These are phyloP conservation scores for Verticillium nonalfalfae DNA, from an alignment of 2,329 filamentous ascomycete genomes.

Conservation along the genomic window DNA sequence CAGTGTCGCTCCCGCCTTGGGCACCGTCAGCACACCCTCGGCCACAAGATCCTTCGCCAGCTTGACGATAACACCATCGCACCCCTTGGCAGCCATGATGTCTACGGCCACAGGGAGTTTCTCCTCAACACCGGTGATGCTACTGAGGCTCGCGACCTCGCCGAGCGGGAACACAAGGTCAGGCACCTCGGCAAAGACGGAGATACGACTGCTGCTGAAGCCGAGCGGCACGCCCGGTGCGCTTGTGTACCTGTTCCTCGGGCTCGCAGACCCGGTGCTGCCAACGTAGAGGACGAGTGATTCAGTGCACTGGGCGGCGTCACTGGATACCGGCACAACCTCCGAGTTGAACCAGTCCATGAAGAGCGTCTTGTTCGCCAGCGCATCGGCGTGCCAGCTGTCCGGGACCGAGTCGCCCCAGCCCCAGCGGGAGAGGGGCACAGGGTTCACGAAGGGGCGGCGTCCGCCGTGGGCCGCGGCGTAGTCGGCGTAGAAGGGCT, in stretches of 20 bases:
- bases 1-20: slow-evolving; percentile 30
- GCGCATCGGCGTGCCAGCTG: slow-evolving; percentile 14
- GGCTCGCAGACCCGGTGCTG: slow-evolving; percentile 4
- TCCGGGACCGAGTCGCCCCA: slow-evolving; percentile 22
- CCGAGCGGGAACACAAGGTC: slow-evolving; percentile 36
- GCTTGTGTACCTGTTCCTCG: slow-evolving; percentile 21
- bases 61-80: slow-evolving; percentile 51
- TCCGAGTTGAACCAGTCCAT: slow-evolving; percentile 22
- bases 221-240: slow-evolving; percentile 38
- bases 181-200: slow-evolving; percentile 27
- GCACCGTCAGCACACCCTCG: slow-evolving; percentile 39
- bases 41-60: slow-evolving; percentile 44
- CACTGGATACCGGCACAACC: slow-evolving; percentile 12
- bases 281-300: slow-evolving; percentile 20
- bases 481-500: slow-evolving; percentile 32
- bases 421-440: slow-evolving; percentile 25
- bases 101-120: slow-evolving; percentile 51
- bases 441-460: slow-evolving; percentile 28
- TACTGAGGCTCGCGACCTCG: slow-evolving; percentile 23
- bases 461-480: slow-evolving; percentile 26
- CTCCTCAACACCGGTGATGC: slow-evolving; percentile 38
- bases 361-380: slow-evolving; percentile 23
- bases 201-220: slow-evolving; percentile 30
- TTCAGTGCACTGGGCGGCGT: slow-evolving; percentile 20
- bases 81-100: slow-evolving; percentile 51